phyloP scores from a whole-genome alignment of 2,329 filamentous ascomycete species.

The Plectosphaerella plurivora region DNA sequence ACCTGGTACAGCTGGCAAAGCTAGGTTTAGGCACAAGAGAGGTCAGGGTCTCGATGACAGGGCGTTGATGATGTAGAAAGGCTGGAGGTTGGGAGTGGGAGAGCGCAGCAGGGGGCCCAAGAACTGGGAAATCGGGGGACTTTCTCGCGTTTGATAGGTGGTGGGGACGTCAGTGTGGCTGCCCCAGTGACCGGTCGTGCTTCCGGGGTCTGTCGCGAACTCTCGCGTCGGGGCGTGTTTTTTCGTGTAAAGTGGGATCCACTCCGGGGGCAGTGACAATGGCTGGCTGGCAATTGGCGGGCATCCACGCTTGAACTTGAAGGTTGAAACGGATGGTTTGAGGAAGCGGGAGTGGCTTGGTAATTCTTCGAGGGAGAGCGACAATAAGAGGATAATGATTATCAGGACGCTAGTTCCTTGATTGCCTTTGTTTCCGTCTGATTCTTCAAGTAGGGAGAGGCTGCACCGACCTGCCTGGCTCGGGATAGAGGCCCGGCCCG shows the following conservation, averaged over 20 bases:
- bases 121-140: conserved; percentile 3
- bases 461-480: neutral
- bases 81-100: neutral
- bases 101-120: neutral
- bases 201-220: neutral
- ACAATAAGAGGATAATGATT: too few relatives aligned
- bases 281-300: conserved; percentile 5
- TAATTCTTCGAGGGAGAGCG: too few relatives aligned
- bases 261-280: conserved; percentile 4
- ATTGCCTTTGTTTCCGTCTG: too few relatives aligned
- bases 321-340: too few relatives aligned
- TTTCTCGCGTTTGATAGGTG: conserved; percentile 1
- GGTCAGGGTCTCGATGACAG: conserved; percentile 1
- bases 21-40: neutral
- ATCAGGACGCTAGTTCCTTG: too few relatives aligned
- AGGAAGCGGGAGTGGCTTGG: too few relatives aligned
- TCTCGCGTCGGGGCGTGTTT: conserved; percentile 9
- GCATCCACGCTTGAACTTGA: too few relatives aligned
- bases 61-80: neutral
- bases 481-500: neutral
- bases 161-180: neutral
- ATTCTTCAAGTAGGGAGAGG: too few relatives aligned
- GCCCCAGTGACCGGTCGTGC: neutral
- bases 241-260: conserved; percentile 7
- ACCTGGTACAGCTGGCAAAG: conserved; percentile 2